Percentiles rank a stretch among this genome's conserved stretches.
Evolutionary conservation across 805 yeast genomes (phyloP).

Genomic region (Ogataea zsoltii): DNA sequence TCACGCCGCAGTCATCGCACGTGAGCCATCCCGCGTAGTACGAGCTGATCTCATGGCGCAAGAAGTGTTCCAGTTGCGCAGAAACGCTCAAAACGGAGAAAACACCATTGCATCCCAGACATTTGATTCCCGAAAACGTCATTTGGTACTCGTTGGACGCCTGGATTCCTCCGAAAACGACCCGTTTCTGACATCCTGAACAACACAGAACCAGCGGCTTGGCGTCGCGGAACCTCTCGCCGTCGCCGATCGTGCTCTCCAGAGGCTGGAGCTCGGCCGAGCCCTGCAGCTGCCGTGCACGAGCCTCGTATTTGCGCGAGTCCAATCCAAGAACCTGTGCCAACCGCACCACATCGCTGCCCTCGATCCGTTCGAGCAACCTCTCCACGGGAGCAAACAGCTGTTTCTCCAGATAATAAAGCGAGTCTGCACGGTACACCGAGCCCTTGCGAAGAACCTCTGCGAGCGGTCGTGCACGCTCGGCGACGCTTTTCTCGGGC

Average conservation of each 20-base stretch:
- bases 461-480: constrained; percentile 78
- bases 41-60: constrained; percentile 66
- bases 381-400: constrained; percentile 89
- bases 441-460: constrained; percentile 61
- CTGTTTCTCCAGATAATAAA: constrained; percentile 83
- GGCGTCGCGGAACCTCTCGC: constrained; percentile 75
- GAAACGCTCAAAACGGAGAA: constrained; percentile 58
- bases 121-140: constrained; percentile 68
- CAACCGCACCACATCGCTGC: constrained; percentile 76
- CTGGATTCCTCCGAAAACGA: constrained; percentile 74
- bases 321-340: constrained; percentile 81
- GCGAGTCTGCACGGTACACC: constrained; percentile 66
- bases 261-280: constrained; percentile 62
- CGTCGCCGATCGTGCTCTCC: constrained; percentile 77
- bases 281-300: constrained; percentile 38
- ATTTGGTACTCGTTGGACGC: constrained; percentile 61
- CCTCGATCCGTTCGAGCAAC: constrained; percentile 80
- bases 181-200: constrained; percentile 53
- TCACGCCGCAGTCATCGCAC: constrained; percentile 86
- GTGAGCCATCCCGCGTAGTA: constrained; percentile 86
- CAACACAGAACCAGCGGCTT: constrained; percentile 60
- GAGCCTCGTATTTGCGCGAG: constrained; percentile 55
- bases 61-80: constrained; percentile 71
- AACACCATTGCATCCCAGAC: constrained; percentile 57
- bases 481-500: constrained; percentile 52